Base-by-base conservation (phyloP, 176 grass and related monocot species). In the Dendrocalamus sinicus region DNA sequence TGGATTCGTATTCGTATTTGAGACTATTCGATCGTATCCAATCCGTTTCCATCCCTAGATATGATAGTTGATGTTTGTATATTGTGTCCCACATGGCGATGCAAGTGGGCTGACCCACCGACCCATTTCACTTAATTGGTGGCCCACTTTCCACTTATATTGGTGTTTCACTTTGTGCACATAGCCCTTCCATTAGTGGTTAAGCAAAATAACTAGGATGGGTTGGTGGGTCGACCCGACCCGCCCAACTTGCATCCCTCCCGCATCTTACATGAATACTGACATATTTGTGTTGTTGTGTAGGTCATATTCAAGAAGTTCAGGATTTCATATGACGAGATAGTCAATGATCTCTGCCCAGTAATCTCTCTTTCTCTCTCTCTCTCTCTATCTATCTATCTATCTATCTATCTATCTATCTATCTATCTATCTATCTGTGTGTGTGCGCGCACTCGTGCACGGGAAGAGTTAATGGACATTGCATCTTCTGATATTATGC, bases 231-330 rank as follows among this genome's bases (percentile, higher is more conserved):
- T 22, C 2, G 20, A 2, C 55, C 20, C 20, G 2, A 59, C 22
- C 57, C 8, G 1, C 55, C 20, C 3, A 59, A n/a, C 55, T n/a
- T 59, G 20, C 2, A 1, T 59, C 20, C 20, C 19, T n/a, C 50
- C 50, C 51, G 16, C 51, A 53, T 59, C 20, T 22, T 9, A 59
- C 54, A 59, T 59, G 50, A 45, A 45, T 83, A 75, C 22, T 91
- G 10, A 71, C 20, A 77, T 86, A 64, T 79, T 86, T 87, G 22
- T 87, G 26, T 37, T 79, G 61, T 37, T 87, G 30, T 89, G 67
- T 83, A 98, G 93, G 91, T 98, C 79, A 98, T 92, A 85, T 93
- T 95, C 77, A 92, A 98, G 78, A 98, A 98, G 72, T 98, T 86
- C 75, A 95, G 94, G 83, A 85, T 98, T 91, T 95, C 96, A 47